Base-by-base conservation (phyloP, 1,284 basidiomycete genomes). In the Cutaneotrichosporon sp. region DNA sequence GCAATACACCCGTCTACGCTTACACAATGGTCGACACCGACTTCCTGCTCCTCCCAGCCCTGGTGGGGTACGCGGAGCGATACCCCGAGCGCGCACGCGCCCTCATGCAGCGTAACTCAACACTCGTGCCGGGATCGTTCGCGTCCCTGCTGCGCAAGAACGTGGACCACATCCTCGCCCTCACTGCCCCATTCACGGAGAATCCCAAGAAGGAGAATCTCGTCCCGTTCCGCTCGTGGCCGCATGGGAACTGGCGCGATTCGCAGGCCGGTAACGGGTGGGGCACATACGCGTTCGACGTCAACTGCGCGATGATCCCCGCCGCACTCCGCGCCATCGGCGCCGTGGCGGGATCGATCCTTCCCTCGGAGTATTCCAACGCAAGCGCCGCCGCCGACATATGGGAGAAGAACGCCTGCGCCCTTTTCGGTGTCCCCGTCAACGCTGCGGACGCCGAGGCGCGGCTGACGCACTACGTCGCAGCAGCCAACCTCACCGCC, bases 211-310 rank as follows among this genome's bases (percentile, higher is more conserved):
- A 70, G 17, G 29, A 41, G 5, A 72, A 77, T 39, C 65, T 75
- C 27, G 70, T 78, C 24, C 60, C 68, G 22, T 68, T 72, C 6
- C 69, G 75, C 1, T 57, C 73, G 33, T 62, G 65, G 6, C 45
- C 55, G 4, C 72, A 77, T 1, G 80, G 80, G 0, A 77, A 80
- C 59, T 81, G 80, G 80, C 65, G 80, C 38, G 80, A 81, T 61
- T 79, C 77, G 24, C 76, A 76, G 52, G 61, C 75, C 41, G 79
- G 80, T 0, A 64, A 79, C 1, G 80, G 79, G 8, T 79, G 74
- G 59, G 79, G 79, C 4, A 67, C 67, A 31, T 77, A 77, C 49
- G 77, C 79, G 8, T 79, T 79, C 57, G 80, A 81, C 59, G 77
- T 81, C 24, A 78, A 78, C 49, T 63, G 66, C 26, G 79, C 79